Conservation (phyloP, 345 rosid species). For the Bretschneidera sinensis region DNA sequence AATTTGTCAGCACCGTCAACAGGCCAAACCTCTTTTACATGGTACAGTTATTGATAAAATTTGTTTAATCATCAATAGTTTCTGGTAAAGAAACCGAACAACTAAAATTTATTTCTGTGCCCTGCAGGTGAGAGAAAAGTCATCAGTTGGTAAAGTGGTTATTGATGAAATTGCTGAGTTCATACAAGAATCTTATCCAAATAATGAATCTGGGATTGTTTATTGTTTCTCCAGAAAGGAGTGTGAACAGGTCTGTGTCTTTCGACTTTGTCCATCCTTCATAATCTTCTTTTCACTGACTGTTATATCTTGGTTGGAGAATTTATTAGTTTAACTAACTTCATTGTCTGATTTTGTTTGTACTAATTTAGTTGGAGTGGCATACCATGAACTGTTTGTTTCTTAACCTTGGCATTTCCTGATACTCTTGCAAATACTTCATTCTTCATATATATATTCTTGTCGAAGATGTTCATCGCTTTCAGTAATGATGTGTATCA, state of each 20-base stretch:
- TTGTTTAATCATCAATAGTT: constrained; percentile 10
- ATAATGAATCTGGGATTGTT: constrained; percentile 88
- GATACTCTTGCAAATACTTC: too few species aligned
- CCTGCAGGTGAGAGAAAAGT: constrained; percentile 81
- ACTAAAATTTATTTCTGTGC: constrained; percentile 4
- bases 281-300: constrained; percentile 10
- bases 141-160: constrained; percentile 70
- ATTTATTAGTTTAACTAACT: neutral
- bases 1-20: constrained; percentile 93
- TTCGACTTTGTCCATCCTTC: constrained; percentile 3
- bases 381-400: neutral
- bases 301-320: neutral
- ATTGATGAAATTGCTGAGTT: constrained; percentile 84
- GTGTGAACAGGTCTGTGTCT: constrained; percentile 78
- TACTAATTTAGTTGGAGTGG: neutral
- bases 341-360: neutral
- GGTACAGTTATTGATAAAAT: constrained; percentile 36
- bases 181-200: constrained; percentile 71
- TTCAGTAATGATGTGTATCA: too few species aligned
- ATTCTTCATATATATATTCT: neutral
- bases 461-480: too few species aligned
- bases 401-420: too few species aligned
- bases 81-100: constrained; percentile 6
- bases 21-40: constrained; percentile 91
- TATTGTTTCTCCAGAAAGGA: constrained; percentile 96